These are phyloP conservation scores for Rhodamnia argentea DNA, from an alignment of 345 rosid genomes.

Conservation along the genomic window DNA sequence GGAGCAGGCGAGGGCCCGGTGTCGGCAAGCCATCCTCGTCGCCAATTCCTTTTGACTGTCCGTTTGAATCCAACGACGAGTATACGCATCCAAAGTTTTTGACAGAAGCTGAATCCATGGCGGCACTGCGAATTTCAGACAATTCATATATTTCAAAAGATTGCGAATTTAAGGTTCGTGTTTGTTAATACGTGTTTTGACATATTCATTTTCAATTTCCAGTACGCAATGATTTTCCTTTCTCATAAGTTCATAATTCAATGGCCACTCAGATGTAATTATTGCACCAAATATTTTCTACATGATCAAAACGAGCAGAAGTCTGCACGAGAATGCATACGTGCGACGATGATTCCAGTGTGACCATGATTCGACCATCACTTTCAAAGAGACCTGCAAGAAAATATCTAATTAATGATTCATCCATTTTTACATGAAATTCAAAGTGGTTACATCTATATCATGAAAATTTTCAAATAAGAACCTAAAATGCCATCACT, in stretches of 20 bases:
- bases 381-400: neutral
- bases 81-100: no score
- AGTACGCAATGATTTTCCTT: neutral
- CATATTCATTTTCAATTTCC: neutral
- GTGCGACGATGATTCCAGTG: neutral
- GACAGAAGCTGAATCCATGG: neutral
- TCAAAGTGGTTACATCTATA: no score
- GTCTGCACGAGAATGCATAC: neutral
- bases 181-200: neutral
- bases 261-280: neutral
- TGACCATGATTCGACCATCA: neutral
- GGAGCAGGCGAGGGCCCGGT: slow-evolving; percentile 74
- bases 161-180: neutral
- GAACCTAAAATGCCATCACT: no score
- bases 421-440: neutral
- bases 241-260: neutral
- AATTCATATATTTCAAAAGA: neutral
- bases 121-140: neutral
- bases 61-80: no score
- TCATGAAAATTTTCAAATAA: no score
- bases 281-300: neutral
- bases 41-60: slow-evolving; percentile 58
- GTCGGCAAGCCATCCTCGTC: slow-evolving; percentile 85
- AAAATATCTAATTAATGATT: neutral
- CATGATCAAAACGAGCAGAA: neutral